A percentile compares a stretch with the other conserved stretches of the same genome.
These are phyloP conservation scores for Talaromyces amestolkiae DNA, from an alignment of 2,329 filamentous ascomycete species.

Conservation along the genomic window DNA sequence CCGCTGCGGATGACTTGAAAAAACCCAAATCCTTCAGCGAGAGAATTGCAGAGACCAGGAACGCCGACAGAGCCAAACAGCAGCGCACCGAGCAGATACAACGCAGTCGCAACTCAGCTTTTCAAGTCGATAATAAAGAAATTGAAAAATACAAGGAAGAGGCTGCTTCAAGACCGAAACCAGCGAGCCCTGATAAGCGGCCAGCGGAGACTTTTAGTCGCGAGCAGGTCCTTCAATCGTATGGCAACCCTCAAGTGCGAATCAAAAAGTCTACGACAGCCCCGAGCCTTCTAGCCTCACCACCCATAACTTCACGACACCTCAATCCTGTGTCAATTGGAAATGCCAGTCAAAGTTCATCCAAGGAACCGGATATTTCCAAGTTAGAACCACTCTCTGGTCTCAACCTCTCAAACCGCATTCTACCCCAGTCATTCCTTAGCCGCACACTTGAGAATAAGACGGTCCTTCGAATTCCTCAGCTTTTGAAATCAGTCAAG, in stretches of 20 bases:
- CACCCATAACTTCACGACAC: conserved; percentile 17
- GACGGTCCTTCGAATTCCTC: conserved; percentile 72
- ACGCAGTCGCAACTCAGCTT: conserved; percentile 43
- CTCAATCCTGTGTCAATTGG: conserved; percentile 22
- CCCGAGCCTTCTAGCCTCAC: conserved; percentile 25
- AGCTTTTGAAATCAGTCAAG: conserved; percentile 77
- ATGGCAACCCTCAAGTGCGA: conserved; percentile 27
- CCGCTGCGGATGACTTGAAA: conserved; percentile 26
- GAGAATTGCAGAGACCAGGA: conserved; percentile 68
- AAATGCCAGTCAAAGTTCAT: conserved; percentile 26
- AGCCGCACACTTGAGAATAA: conserved; percentile 75
- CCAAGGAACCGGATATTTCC: conserved; percentile 51
- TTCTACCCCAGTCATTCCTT: conserved; percentile 76
- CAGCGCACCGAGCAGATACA: conserved; percentile 39
- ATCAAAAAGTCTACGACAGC: conserved; percentile 38
- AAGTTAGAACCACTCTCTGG: conserved; percentile 84
- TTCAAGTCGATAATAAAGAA: conserved; percentile 44
- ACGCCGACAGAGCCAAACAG: conserved; percentile 38
- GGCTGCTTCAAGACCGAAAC: conserved; percentile 32
- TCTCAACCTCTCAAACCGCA: conserved; percentile 76
- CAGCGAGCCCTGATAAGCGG: conserved; percentile 48
- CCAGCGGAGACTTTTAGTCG: conserved; percentile 58
- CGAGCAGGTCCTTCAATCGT: conserved; percentile 56
- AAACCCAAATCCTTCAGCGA: conserved; percentile 73
- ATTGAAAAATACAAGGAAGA: conserved; percentile 43